A percentile compares a stretch with the other conserved stretches of the same genome.
phyloP scores from a whole-genome alignment of 108 stramenopile genomes.

The Fragilaria radians region DNA sequence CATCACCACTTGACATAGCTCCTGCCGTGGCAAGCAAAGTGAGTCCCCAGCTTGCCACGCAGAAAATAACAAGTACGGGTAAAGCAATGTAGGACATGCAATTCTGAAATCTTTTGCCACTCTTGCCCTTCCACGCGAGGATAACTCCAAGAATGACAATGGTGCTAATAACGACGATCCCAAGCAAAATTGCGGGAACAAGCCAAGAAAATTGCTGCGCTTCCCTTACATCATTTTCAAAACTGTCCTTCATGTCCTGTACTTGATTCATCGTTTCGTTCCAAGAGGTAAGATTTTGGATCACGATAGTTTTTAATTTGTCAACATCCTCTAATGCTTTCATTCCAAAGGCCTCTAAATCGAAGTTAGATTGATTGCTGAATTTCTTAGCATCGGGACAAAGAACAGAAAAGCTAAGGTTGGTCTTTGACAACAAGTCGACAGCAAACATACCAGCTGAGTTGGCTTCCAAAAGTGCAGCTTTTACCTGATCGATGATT shows the following conservation, averaged over 20 bases:
- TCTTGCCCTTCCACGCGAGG: conserved; percentile 28
- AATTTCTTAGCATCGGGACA: conserved; percentile 19
- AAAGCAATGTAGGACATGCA: conserved; percentile 32
- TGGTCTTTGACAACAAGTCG: not conserved
- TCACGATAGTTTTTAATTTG: conserved; percentile 1
- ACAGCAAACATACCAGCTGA: conserved; percentile 10
- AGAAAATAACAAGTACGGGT: conserved; percentile 22
- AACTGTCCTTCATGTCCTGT: conserved; percentile 6
- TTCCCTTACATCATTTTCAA: conserved; percentile 14
- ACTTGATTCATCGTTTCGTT: conserved; percentile 5
- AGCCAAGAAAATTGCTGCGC: conserved; percentile 25
- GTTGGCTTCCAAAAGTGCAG: conserved; percentile 10
- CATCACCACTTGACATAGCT: conserved; percentile 26
- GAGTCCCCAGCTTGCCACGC: conserved; percentile 18
- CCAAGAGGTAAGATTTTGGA: not conserved
- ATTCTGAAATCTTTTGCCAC: conserved; percentile 15
- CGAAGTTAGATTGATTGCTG: conserved; percentile 11
- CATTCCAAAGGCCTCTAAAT: conserved; percentile 15
- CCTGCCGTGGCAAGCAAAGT: conserved; percentile 16
- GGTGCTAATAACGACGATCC: conserved; percentile 9
- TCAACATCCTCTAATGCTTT: conserved; percentile 8
- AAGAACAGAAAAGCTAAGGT: conserved; percentile 11
- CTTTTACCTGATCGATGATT: conserved; percentile 8
- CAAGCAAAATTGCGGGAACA: conserved; percentile 25
- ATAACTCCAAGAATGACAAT: conserved; percentile 21